Evolutionary conservation across 148 eudicot genomes (phyloP).

Genomic region (Bassia scoparia): DNA sequence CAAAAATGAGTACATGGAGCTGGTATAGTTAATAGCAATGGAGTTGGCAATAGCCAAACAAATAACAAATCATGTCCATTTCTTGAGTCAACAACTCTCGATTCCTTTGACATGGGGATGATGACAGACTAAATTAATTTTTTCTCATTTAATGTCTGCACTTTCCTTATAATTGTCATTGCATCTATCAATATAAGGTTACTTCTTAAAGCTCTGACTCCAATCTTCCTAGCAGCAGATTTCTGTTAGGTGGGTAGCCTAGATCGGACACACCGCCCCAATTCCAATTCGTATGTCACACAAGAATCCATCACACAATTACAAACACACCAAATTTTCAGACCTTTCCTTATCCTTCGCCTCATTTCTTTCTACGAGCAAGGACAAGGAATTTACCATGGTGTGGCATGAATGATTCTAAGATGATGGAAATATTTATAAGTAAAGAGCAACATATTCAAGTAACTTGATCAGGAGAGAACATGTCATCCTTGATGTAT

Average conservation of each 20-base stretch:
- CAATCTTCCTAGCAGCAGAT: neutral
- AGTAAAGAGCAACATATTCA: neutral
- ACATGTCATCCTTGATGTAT: neutral
- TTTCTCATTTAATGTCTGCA: neutral
- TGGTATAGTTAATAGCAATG: conserved; percentile 2
- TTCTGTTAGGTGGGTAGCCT: too few relatives aligned
- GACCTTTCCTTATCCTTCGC: neutral
- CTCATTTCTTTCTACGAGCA: neutral
- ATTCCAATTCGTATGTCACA: neutral
- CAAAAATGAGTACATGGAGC: conserved; percentile 16
- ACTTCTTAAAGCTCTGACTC: neutral
- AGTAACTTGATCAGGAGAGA: neutral
- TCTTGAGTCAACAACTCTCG: neutral
- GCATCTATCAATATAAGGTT: neutral
- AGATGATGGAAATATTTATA: neutral
- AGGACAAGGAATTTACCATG: neutral
- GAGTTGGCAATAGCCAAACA: neutral
- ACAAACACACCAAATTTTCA: neutral
- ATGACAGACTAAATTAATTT: neutral
- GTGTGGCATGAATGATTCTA: neutral
- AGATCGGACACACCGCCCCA: too few relatives aligned
- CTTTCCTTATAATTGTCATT: neutral
- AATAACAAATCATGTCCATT: neutral
- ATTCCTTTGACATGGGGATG: neutral
- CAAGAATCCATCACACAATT: neutral